Base-by-base conservation (phyloP, 345 rosid genomes). In the Eucalyptus regnans region DNA sequence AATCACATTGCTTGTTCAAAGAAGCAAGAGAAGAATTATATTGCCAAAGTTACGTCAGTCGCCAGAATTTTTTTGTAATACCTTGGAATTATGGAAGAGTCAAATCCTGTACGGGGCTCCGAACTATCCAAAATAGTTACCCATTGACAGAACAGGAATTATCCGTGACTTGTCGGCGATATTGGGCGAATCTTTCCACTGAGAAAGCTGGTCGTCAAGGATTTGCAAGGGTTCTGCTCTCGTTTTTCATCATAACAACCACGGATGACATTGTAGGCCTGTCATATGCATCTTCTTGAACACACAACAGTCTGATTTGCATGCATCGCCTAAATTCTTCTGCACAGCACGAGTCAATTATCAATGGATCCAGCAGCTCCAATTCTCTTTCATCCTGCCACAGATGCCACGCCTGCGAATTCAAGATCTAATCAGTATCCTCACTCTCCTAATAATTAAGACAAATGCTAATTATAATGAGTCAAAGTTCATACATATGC, bases 331-430 rank as follows among this genome's bases (percentile, higher is more conserved):
- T 87, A 25, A 93, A 93, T 90, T 96, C 95, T 46, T 50, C 88
- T 11, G 81, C 92, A 23, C 89, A 88, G 89, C 91, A 93, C 12
- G 89, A 89, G 15, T 89, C 88, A 5, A 6, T 85, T 23, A 95
- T 43, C 87, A 80, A 33, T 31, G 94, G 92, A 90, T 95, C 97
- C 84, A 94, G 31, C 14, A 95, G 89, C 50, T 94, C 90, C 90
- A 92, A 60, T 14, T 91, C 94, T 86, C 91, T 79, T 33, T 94
- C 92, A 7, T 93, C 92, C 43, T 90, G 93, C 96, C 95, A 95
- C 50, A 92, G 91, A 87, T 90, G 89, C 97, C 96, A 95, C 4
- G 92, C 95, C 95, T 95, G 92, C 43, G 89, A 29, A n/a, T 64
- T 87, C 50, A 62, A 43, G 33, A 31, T 48, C 18, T 20, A 27